A percentile compares a stretch with the other conserved stretches of the same genome.
These are phyloP conservation scores for Penicillium digitatum DNA, from an alignment of 2,329 filamentous ascomycete genomes.

Conservation along the genomic window DNA sequence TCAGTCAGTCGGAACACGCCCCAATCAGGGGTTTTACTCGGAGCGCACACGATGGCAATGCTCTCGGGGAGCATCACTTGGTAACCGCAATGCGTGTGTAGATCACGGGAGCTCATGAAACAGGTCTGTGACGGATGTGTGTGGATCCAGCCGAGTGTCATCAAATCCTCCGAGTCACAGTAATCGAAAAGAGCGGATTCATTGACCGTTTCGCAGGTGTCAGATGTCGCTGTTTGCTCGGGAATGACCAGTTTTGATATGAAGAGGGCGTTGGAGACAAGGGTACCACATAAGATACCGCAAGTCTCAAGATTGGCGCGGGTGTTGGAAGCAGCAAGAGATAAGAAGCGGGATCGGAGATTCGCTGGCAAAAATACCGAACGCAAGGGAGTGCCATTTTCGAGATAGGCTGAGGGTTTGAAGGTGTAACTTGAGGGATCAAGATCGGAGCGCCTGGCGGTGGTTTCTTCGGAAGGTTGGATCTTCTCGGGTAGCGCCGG, in stretches of 20 bases:
- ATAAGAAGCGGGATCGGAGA: slow-evolving; percentile 70
- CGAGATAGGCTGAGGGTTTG: slow-evolving; percentile 78
- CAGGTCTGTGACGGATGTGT: slow-evolving; percentile 95
- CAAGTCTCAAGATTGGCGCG: slow-evolving; percentile 83
- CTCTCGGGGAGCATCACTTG: slow-evolving; percentile 96
- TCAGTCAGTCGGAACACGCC: slow-evolving; percentile 92
- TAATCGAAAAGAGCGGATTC: slow-evolving; percentile 83
- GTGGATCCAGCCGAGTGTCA: slow-evolving; percentile 95
- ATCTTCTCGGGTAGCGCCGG: slow-evolving; percentile 28
- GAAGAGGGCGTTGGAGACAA: slow-evolving; percentile 91
- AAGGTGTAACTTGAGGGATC: slow-evolving; percentile 65
- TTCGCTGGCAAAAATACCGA: slow-evolving; percentile 79
- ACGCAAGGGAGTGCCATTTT: slow-evolving; percentile 80
- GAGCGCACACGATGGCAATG: slow-evolving; percentile 94
- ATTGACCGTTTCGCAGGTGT: slow-evolving; percentile 93
- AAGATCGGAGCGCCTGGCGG: slow-evolving; percentile 25
- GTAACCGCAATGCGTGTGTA: slow-evolving; percentile 91
- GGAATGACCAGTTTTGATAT: slow-evolving; percentile 85
- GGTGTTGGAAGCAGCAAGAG: slow-evolving; percentile 73
- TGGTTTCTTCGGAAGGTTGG: slow-evolving; percentile 8
- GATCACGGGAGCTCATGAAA: slow-evolving; percentile 91
- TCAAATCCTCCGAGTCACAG: slow-evolving; percentile 75
- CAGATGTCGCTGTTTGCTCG: slow-evolving; percentile 80
- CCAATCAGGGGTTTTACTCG: slow-evolving; percentile 69
- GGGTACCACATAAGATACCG: slow-evolving; percentile 84